Evolutionary conservation across 106 monocot species (phyloP).

Genomic region (Dendrobium huoshanense): DNA sequence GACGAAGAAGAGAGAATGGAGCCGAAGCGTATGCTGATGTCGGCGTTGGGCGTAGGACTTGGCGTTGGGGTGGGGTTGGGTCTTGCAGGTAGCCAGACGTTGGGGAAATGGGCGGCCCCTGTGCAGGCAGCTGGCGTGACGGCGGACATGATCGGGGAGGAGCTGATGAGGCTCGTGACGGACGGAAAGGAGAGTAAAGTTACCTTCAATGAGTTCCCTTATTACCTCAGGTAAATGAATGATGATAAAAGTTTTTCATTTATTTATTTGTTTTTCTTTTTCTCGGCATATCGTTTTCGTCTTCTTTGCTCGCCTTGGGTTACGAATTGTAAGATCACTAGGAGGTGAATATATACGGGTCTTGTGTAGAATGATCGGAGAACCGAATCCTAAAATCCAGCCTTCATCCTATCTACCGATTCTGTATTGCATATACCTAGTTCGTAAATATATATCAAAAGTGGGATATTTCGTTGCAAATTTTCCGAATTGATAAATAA

Average conservation of each 20-base stretch:
- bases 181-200: constrained; percentile 48
- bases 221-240: constrained; percentile 48
- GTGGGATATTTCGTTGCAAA: not conserved
- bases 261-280: no score
- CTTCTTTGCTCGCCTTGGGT: not conserved
- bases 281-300: not conserved
- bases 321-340: not conserved
- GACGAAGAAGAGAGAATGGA: constrained; percentile 26
- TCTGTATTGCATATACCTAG: not conserved
- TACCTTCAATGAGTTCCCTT: constrained; percentile 60
- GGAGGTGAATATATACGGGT: not conserved
- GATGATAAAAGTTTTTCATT: not conserved
- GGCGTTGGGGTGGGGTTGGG: constrained; percentile 59
- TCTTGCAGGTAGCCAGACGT: constrained; percentile 29
- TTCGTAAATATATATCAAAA: not conserved
- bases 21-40: constrained; percentile 51
- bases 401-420: not conserved
- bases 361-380: not conserved
- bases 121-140: constrained; percentile 18
- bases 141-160: constrained; percentile 37
- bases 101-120: constrained; percentile 25
- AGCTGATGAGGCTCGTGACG: constrained; percentile 36
- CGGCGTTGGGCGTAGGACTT: constrained; percentile 50
- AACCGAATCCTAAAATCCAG: not conserved
- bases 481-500: not conserved